Evolutionary conservation across 148 eudicot species (phyloP), one percentile per base, ranked within the genome.

Genomic region (Fallopia convolvulus): DNA sequence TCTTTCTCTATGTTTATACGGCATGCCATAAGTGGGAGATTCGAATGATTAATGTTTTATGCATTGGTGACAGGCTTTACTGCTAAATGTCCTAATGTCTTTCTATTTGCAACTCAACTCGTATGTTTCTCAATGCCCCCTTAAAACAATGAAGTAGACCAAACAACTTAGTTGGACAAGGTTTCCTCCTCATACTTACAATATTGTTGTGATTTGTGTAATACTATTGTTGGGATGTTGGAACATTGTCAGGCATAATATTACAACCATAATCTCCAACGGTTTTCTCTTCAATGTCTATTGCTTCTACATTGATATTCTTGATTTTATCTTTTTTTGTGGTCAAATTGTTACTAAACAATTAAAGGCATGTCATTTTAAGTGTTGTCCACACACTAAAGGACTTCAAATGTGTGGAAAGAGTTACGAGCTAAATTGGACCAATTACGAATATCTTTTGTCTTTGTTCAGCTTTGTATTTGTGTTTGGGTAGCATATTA

Each of bases 71-170:
- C 4, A 41, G 3, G 9, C 4, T 41, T 41, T 5, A 18, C 8
- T 8, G 74, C 13, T 71, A 40, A 41, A 3, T 40, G 48, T 26
- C n/a, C n/a, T n/a, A n/a, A n/a, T n/a, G n/a, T n/a, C n/a, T 26
- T 26, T 60, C 44, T 75, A 55, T 2, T 79, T 77, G 83, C 87
- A 87, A 87, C 86, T 87, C 42, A 87, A 85, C 74, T 86, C 90
- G 0, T 87, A 87, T 42, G 90, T 87, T 48, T 87, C 90, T 41
- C 87, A 87, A 61, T 81, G 84, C 48, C 71, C 87, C 5, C 65
- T 76, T 56, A 79, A 77, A 1, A 77, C 77, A 30, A 72, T 80
- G 32, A 79, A 80, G 49, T 83, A 77, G 80, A 78, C 30, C n/a
- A 70, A n/a, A 2, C 6, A 41, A 9, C 5, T 5, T 66, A 7